Conservation (phyloP, 305 asterid genomes). For the Fraxinus nigra region DNA sequence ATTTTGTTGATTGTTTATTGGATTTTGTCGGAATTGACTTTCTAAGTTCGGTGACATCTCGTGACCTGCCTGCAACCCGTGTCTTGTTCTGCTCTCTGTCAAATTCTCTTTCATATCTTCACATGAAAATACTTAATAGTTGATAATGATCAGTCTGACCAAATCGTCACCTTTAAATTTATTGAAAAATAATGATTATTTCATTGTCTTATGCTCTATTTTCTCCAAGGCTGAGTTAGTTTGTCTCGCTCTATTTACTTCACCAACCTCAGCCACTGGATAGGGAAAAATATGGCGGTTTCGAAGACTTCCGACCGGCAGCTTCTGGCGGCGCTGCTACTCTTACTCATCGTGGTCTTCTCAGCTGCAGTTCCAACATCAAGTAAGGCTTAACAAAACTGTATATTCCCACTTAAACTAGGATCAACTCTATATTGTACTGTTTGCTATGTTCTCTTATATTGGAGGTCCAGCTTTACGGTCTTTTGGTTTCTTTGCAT, state of each 20-base stretch:
- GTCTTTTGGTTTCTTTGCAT: not conserved
- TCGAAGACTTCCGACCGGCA: not conserved
- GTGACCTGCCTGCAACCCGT: not conserved
- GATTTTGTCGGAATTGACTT: not conserved
- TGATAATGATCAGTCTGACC: not conserved
- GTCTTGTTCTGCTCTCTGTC: not conserved
- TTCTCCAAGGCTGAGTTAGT: not conserved
- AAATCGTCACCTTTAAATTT: not conserved
- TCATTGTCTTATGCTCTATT: not conserved
- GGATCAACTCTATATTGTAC: not conserved
- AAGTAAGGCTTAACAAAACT: not conserved
- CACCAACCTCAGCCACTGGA: not conserved
- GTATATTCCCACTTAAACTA: not conserved
- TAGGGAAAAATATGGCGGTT: not conserved
- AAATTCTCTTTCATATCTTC: not conserved
- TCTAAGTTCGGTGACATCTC: not conserved
- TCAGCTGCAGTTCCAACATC: constrained; percentile 4
- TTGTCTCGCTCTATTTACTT: not conserved
- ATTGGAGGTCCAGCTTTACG: not conserved
- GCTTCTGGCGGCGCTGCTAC: not conserved
- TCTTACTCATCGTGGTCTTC: not conserved
- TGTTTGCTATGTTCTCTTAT: not conserved
- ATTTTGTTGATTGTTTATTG: not conserved
- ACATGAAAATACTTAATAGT: not conserved
- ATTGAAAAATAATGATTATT: not conserved